Base-by-base conservation (phyloP, 1,284 basidiomycete species). In the Cryptococcus sp. region DNA sequence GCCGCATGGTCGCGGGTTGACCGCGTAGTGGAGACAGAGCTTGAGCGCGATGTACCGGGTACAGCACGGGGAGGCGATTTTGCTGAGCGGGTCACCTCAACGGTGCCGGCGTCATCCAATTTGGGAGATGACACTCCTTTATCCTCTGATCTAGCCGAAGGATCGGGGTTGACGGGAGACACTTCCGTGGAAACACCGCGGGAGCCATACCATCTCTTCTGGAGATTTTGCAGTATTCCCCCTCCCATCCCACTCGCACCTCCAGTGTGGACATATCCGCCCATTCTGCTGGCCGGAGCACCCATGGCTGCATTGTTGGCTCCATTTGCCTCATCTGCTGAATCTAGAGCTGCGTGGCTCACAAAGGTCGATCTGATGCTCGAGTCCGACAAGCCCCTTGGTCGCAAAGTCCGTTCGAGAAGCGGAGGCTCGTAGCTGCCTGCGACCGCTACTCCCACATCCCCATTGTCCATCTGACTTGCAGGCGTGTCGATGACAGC, bases 351-450 rank as follows among this genome's bases (percentile, higher is more conserved):
- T 10, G 63, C 72, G 46, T 79, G 76, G 15, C 70, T 58, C 55
- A 86, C 78, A 75, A 89, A 93, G 0, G 89, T 89, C 1, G 90
- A 89, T 60, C 87, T 88, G 59, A 96, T 92, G 1, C 90, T 93
- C 5, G 91, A 93, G 74, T 96, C 93, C 1, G 89, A 91, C 41
- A 95, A 77, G 1, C 91, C 91, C 52, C 93, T 83, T 17, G 88
- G 83, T 20, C 86, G 84, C 5, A 94, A 80, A 5, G 85, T 86
- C 25, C 87, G 84, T 56, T 88, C 82, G n/a, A 87, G 77, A 15
- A 80, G 58, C 45, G 74, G 80, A 68, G 72, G 80, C 70, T 74
- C 73, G n/a, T 72, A 65, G 15, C 64, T 77, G 43, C 79, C 49
- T 52, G 20, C 11, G 49, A 55, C 26, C 45, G 50, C 43, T 22